Percentiles rank a stretch among this genome's conserved stretches.
Conservation (phyloP, 1,284 basidiomycete species). For the Naganishia cerealis region DNA sequence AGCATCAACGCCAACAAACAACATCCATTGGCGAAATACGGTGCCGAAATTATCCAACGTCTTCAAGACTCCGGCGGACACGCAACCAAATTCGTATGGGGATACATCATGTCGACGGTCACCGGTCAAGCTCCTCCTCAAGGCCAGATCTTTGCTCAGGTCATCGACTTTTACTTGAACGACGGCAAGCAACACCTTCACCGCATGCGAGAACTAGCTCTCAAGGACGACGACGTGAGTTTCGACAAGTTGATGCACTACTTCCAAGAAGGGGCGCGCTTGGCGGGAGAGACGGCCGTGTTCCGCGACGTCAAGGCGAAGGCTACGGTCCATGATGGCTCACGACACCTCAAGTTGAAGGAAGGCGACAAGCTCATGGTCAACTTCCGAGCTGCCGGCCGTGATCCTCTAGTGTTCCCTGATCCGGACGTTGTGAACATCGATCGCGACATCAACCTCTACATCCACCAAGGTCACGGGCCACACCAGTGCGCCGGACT, state of each 20-base stretch:
- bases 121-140: neutral
- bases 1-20: neutral
- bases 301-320: neutral
- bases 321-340: neutral
- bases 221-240: slow-evolving; percentile 1
- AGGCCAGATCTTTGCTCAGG: slow-evolving; percentile 2
- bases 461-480: neutral
- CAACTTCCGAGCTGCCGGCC: neutral
- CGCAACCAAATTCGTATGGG: neutral
- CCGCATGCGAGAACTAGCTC: neutral
- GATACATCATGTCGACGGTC: neutral
- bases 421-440: slow-evolving; percentile 5
- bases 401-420: neutral
- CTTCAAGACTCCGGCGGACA: neutral
- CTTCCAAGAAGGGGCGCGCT: neutral
- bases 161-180: neutral
- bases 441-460: neutral
- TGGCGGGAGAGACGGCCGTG: neutral
- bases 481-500: neutral
- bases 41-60: neutral
- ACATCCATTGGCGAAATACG: neutral
- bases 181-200: neutral
- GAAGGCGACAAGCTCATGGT: slow-evolving; percentile 1
- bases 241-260: slow-evolving; percentile 5
- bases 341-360: neutral